These are phyloP conservation scores for Stephania cephalantha DNA, from an alignment of 164 flowering plant genomes.

Conservation along the genomic window DNA sequence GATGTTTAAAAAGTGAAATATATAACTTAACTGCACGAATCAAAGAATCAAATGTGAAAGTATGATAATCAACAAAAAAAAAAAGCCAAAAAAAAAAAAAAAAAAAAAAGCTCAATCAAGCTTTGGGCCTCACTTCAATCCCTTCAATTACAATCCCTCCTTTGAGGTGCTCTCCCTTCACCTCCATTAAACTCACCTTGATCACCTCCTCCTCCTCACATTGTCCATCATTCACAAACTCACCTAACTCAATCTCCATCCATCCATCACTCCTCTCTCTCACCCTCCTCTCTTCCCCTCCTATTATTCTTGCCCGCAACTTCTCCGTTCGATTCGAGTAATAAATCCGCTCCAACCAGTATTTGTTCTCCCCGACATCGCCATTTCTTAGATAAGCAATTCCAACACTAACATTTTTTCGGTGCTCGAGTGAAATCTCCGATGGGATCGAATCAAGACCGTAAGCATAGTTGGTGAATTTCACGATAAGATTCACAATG, in stretches of 20 bases:
- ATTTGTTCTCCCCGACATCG: neutral
- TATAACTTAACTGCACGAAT: too few species aligned
- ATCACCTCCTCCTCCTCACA: constrained; percentile 14
- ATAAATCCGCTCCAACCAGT: constrained; percentile 1
- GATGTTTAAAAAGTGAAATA: too few species aligned
- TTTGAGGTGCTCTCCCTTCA: constrained; percentile 33
- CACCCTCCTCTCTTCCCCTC: neutral
- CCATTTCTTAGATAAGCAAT: constrained; percentile 16
- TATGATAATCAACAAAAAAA: too few species aligned
- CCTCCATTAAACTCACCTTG: constrained; percentile 38
- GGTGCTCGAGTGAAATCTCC: constrained; percentile 32
- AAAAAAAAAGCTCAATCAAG: constrained; percentile 16
- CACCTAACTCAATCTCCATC: constrained; percentile 49
- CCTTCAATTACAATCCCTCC: constrained; percentile 53
- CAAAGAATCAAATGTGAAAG: too few species aligned
- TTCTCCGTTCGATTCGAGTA: constrained; percentile 9
- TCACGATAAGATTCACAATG: constrained; percentile 38
- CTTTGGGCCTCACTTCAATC: constrained; percentile 52
- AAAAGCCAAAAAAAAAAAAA: neutral
- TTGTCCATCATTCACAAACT: constrained; percentile 20
- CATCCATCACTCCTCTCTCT: constrained; percentile 34
- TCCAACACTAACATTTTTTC: constrained; percentile 10
- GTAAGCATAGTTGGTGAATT: constrained; percentile 31
- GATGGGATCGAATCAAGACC: constrained; percentile 43
- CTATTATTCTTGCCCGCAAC: constrained; percentile 10